Evolutionary conservation across 129 eudicot genomes (phyloP), one percentile per base, ranked within the genome.

Genomic region (Artemisia annua): DNA sequence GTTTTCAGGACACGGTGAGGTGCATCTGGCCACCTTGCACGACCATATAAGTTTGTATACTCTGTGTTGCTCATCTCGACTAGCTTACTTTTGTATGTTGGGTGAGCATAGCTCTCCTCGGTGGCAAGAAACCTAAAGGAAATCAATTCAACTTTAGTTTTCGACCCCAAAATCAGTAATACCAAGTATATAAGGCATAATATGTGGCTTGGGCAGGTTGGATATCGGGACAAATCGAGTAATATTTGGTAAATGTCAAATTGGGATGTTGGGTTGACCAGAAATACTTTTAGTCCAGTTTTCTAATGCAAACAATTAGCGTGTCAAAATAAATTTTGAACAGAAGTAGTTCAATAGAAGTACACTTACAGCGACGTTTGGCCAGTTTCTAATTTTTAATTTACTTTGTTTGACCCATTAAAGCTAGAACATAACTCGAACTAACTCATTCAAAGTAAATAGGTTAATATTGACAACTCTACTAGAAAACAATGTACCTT

Each of bases 1-100:
- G 96, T 93, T 72, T 66, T 81, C 17, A 93, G 78, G 20, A 87
- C 97, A 65, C 98, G 97, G 0, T 90, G 93, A 14, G 97, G 91
- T 16, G 98, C 98, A 15, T 80, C 89, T 0, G 96, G 98, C 98
- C 98, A 94, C 85, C 98, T 84, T 59, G 96, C 96, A 32, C 98
- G 97, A 9, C 98, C 98, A 83, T 84, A 94, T 49, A 94, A 73
- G 68, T 86, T 70, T 2, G 98, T 94, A 71, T 94, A 88, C 87
- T 87, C 98, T 2, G 98, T 87, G 69, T 88, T 39, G 18, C 80
- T 76, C 51, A 68, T 70, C 84, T 90, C 98, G 3, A 94, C 79
- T 76, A 94, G 54, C 85, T 88, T 90, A 72, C 69, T 81, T 83
- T 94, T 90, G 89, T 90, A 94, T 15, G 64, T 65, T 8, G 97